Base-by-base conservation (phyloP, 805 yeast genomes). In the Hanseniaspora jakobsenii region DNA sequence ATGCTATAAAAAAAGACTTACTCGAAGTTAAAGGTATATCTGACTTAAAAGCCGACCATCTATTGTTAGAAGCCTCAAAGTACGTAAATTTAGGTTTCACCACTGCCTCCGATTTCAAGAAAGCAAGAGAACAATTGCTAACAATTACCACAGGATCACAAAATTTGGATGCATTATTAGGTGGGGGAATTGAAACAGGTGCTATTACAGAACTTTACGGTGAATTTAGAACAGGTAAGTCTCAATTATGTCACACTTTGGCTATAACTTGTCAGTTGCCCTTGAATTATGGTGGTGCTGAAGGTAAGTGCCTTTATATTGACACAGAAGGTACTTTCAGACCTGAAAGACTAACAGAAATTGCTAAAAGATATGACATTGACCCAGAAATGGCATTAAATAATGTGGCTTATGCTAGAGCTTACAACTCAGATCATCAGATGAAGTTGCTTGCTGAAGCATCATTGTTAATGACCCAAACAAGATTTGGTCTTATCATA, bases 271-370 rank as follows among this genome's bases (percentile, higher is more conserved):
- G 97, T 61, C 98, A 89, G 62, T 67, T 91, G 46, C 97, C 97
- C 4, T 75, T 89, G 40, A 96, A 87, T 58, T 80, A 82, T 81
- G 96, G 96, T 32, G 98, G 98, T 49, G 98, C 95, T 41, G 98
- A 91, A 65, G 98, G 98, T 27, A 86, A 91, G 63, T 89, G 96
- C 61, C 67, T 91, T 45, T 91, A 83, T 59, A 87, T 91, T 49
- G 98, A 91, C 57, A 89, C 97, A 0, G 98, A 89, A 59, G 95
- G 96, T 16, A 91, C 98, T 2, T 91, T 91, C 61, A 72, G 98
- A 58, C 96, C 97, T 1, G 80, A 79, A 35, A 73, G 98, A 54
- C 68, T 91, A 52, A 81, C 83, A 7, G 78, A 94, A 0, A 86
- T 91, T 52, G 95, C 95, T 2, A 79, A 79, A 58, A 70, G 98